Evolutionary conservation across 495 filamentous ascomycete genomes (phyloP), one percentile per base, ranked within the genome.

Genomic region (Wilcoxina mikolae): DNA sequence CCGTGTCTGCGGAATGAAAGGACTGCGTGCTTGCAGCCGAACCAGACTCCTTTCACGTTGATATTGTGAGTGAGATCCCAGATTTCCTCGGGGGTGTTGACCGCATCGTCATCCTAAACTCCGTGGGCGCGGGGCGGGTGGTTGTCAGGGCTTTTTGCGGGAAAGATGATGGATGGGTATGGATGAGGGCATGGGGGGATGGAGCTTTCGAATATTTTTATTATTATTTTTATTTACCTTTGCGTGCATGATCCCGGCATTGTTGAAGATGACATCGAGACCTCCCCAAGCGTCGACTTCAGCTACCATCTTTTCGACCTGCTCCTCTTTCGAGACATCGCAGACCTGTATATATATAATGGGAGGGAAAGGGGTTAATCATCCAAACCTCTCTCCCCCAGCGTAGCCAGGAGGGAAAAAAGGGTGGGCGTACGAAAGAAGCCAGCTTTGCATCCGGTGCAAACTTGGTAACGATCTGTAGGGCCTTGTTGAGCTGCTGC

Each of bases 11-110:
- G 81, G 60, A 98, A 69, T 3, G 83, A 77, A 18, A 90, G 69
- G 41, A 98, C 80, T 0, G 90, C 87, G 68, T 98, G 85, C 77
- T 95, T 98, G 72, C 77, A 82, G 0, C 91, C 91, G 68, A 79
- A 95, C 91, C 91, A 95, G 0, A 98, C 91, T 12, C 91, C 91
- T 76, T 98, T 98, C 60, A 95, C 91, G 68, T 98, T 98, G 74
- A 96, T 91, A 56, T 75, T 77, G 53, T 93, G 86, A 4, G 91
- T 98, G 53, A 89, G 70, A 64, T 98, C 87, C 91, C 91, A 98
- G 71, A 98, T 87, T 53, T 77, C 78, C 70, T 95, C 87, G 11
- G 85, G 79, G 1, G 87, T 95, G 54, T 79, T 73, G 55, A 93
- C 70, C 20, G 90, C 86, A 68, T 95, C 88, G 56, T 78, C 83